Base-by-base conservation (phyloP, 129 eudicot genomes). In the Tagetes erecta region DNA sequence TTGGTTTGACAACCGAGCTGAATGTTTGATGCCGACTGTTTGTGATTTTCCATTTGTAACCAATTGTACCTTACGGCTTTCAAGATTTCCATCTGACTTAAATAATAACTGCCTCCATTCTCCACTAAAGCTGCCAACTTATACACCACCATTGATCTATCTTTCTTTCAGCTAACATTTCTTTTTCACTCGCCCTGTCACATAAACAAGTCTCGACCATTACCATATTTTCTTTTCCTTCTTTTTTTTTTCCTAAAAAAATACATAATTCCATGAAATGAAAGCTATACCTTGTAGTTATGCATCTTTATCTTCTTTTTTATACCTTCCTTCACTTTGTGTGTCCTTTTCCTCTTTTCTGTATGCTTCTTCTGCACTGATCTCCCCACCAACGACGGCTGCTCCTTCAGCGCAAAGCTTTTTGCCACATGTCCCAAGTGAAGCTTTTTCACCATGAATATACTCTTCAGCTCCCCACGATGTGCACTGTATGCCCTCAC, bases 381-480 rank as follows among this genome's bases (percentile, higher is more conserved):
- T 79, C 77, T 81, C 49, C 89, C 96, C 2, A 95, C 92, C 76
- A 95, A 69, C 1, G 99, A 88, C 0, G 99, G 99, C 70, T 95
- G 99, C 51, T 95, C 99, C 73, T 88, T 95, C 46, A 95, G 80
- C 11, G 88, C 99, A 83, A 95, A 95, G 68, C 97, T 95, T 74
- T 81, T 86, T 0, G 99, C 97, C 64, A 91, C 99, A 20, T 91
- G 99, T 33, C 99, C 99, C 88, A 95, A 70, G 67, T 95, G 99
- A 84, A 95, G 96, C 82, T 95, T 95, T 83, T 88, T 88, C 85
- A 95, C 96, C 90, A 80, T 83, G 79, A 95, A 95, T 36, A 95
- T 88, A 66, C 84, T 74, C 79, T 91, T 95, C 57, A 95, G 82
- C 64, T 88, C 99, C 58, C 96, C 97, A 36, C 97, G 88, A 71